Conservation (phyloP, 1,139 yeast genomes). For the Suhomyces guaymorum region DNA sequence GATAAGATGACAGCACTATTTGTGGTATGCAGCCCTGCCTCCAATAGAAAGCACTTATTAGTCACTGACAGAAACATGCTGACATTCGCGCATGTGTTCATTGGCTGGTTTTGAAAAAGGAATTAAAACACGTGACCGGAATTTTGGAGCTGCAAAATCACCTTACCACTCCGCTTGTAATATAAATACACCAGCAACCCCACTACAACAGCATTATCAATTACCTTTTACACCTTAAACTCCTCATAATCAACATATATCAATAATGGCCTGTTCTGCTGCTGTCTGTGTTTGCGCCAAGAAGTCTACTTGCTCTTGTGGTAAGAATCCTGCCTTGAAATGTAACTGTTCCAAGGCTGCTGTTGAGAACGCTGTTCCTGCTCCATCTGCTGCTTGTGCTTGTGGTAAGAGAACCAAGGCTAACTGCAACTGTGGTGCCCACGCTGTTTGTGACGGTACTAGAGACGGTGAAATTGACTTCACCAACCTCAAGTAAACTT, state of each 20-base stretch:
- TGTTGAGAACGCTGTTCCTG: constrained; percentile 42
- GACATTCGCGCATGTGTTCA: constrained; percentile 9
- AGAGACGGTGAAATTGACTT: constrained; percentile 52
- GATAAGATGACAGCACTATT: neutral
- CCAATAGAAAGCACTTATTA: neutral
- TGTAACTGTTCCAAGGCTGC: constrained; percentile 48
- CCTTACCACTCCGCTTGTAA: constrained; percentile 3
- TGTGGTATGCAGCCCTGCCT: neutral
- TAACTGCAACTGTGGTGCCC: constrained; percentile 46
- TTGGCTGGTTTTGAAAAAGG: constrained; percentile 10
- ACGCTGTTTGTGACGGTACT: constrained; percentile 38
- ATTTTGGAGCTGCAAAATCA: constrained; percentile 8
- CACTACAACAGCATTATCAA: too few species aligned
- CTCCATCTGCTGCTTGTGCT: constrained; percentile 40
- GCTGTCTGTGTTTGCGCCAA: constrained; percentile 49
- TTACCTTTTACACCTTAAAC: too few species aligned
- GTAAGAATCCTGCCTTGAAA: constrained; percentile 47
- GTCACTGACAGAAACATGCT: constrained; percentile 6
- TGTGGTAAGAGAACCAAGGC: constrained; percentile 49
- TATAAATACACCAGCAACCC: constrained; percentile 5
- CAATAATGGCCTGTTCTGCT: constrained; percentile 45
- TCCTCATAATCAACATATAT: constrained; percentile 1
- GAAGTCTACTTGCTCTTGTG: constrained; percentile 53
- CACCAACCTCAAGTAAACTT: constrained; percentile 35
- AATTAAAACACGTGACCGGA: constrained; percentile 6